These are phyloP conservation scores for Penicillium riverlandense DNA, from an alignment of 495 filamentous ascomycete genomes.

Conservation along the genomic window DNA sequence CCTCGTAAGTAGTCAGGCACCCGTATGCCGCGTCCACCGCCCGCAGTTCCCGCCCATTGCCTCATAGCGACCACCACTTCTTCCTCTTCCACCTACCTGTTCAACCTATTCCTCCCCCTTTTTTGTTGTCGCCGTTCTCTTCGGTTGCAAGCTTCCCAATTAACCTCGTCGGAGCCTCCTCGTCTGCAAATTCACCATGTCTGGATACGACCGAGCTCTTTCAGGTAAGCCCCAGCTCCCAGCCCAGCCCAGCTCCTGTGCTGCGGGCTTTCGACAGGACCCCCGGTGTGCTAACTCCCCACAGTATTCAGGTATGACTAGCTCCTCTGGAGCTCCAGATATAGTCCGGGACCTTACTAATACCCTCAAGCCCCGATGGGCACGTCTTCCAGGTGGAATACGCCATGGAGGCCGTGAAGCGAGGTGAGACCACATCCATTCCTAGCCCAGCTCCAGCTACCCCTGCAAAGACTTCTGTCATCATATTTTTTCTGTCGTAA, in stretches of 20 bases:
- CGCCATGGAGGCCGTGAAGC: conserved; percentile 95
- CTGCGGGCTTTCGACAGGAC: conserved; percentile 2
- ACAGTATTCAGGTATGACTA: conserved; percentile 22
- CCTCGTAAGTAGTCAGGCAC: conserved; percentile 17
- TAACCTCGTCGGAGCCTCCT: neutral
- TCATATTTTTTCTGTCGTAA: neutral
- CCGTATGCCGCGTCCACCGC: conserved; percentile 25
- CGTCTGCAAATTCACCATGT: conserved; percentile 51
- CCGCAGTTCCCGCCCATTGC: conserved; percentile 22
- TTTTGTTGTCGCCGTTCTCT: conserved; percentile 1
- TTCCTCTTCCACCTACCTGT: conserved; percentile 6
- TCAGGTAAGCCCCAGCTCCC: conserved; percentile 60
- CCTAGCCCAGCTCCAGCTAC: neutral
- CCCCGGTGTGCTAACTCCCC: conserved; percentile 12
- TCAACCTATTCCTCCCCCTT: conserved; percentile 1
- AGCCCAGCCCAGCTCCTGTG: conserved; percentile 13
- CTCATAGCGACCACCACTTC: conserved; percentile 11
- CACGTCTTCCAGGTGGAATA: conserved; percentile 99
- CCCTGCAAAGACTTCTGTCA: neutral
- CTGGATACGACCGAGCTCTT: conserved; percentile 90
- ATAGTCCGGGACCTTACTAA: conserved; percentile 13
- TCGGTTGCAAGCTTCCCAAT: neutral
- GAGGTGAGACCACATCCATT: conserved; percentile 53
- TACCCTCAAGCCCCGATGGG: conserved; percentile 74
- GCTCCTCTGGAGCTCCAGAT: conserved; percentile 6